Percentiles rank a stretch among this genome's conserved stretches.
Conservation (phyloP, 768 basidiomycete species). For the Lactarius tabidus region DNA sequence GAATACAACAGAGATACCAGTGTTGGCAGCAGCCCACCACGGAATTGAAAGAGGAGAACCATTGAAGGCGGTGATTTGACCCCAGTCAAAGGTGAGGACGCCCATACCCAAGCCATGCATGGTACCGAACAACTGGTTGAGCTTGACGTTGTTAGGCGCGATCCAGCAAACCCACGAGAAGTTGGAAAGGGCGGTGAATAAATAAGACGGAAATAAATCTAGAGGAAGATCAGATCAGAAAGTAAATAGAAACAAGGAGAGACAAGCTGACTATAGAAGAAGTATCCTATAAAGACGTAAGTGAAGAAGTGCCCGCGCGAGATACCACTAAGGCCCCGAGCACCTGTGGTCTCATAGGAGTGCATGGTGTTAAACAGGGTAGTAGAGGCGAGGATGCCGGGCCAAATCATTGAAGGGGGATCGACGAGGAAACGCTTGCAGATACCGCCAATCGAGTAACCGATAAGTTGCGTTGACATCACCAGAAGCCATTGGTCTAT, state of each 20-base stretch:
- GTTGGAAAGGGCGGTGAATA: slow-evolving; percentile 29
- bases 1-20: too few relatives aligned
- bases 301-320: slow-evolving; percentile 52
- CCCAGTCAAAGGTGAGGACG: slow-evolving; percentile 44
- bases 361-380: too few relatives aligned
- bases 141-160: slow-evolving; percentile 57
- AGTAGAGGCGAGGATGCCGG: too few relatives aligned
- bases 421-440: too few relatives aligned
- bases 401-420: too few relatives aligned
- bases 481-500: too few relatives aligned
- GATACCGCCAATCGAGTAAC: too few relatives aligned
- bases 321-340: slow-evolving; percentile 36
- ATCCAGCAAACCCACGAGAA: slow-evolving; percentile 62
- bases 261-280: slow-evolving; percentile 52
- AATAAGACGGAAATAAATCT: slow-evolving; percentile 15
- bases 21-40: too few relatives aligned
- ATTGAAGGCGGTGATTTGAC: too few relatives aligned
- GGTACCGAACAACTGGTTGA: slow-evolving; percentile 77
- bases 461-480: too few relatives aligned
- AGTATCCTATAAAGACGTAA: slow-evolving; percentile 37
- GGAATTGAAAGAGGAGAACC: too few relatives aligned
- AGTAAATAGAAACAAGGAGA: slow-evolving; percentile 50
- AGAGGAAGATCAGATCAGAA: not conserved
- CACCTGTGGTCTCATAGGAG: too few relatives aligned
- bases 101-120: slow-evolving; percentile 48